These are phyloP conservation scores for Jackrogersella minutella DNA, from an alignment of 495 filamentous ascomycete genomes.

Conservation along the genomic window DNA sequence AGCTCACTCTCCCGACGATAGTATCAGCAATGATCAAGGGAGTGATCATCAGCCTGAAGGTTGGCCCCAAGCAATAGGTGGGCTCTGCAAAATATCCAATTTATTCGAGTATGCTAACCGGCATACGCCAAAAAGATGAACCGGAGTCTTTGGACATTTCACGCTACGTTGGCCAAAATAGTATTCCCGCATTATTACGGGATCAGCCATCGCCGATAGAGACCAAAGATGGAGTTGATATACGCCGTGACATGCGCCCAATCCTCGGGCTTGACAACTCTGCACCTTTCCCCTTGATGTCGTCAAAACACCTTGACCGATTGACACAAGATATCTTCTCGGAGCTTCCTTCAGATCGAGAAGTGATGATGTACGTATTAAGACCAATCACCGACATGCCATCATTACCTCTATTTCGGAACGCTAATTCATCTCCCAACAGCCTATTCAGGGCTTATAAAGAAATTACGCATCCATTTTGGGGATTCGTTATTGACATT, in stretches of 20 bases:
- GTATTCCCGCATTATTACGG: conserved; percentile 70
- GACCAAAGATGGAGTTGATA: conserved; percentile 56
- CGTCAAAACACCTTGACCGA: conserved; percentile 71
- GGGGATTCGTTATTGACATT: conserved; percentile 78
- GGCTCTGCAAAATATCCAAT: conserved; percentile 23
- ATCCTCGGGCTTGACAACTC: conserved; percentile 85
- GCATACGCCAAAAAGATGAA: conserved; percentile 58
- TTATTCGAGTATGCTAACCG: conserved; percentile 33
- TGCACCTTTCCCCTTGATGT: conserved; percentile 85
- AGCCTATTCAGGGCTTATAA: conserved; percentile 78
- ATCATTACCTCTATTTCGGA: neutral
- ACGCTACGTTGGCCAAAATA: conserved; percentile 72
- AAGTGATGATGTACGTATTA: conserved; percentile 60
- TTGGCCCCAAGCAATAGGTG: conserved; percentile 52
- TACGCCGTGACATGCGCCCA: conserved; percentile 73
- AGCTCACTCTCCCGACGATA: conserved; percentile 55
- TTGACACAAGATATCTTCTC: conserved; percentile 75
- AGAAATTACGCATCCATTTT: conserved; percentile 79
- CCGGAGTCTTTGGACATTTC: conserved; percentile 68
- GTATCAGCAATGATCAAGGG: conserved; percentile 47
- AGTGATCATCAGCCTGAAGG: conserved; percentile 52
- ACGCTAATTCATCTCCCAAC: conserved; percentile 10
- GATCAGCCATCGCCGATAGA: conserved; percentile 62
- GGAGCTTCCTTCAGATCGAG: conserved; percentile 69
- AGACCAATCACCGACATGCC: conserved; percentile 16